Evolutionary conservation across 1,284 basidiomycete species (phyloP).

Genomic region (Lentinula novae-zelandiae): DNA sequence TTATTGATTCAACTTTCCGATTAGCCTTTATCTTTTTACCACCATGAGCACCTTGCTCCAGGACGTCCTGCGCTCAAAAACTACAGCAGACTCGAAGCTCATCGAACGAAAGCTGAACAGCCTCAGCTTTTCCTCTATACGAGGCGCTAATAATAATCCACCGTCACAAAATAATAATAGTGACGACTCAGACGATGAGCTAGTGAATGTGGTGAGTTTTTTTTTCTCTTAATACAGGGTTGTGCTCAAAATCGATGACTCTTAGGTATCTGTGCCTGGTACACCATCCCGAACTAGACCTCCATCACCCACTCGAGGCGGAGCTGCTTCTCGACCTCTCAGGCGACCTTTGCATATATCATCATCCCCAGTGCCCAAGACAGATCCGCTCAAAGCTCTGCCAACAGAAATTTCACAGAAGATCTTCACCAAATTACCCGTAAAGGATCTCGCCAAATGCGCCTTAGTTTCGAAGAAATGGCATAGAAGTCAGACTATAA

Average conservation of each 20-base stretch:
- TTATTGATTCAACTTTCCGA: not conserved
- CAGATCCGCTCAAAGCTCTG: conserved; percentile 66
- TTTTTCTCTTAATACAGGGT: not conserved
- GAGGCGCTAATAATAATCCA: not conserved
- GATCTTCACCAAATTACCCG: conserved; percentile 66
- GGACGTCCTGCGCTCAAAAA: conserved; percentile 62
- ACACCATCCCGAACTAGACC: conserved; percentile 65
- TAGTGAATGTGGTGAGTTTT: conserved; percentile 67
- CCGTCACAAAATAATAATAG: conserved; percentile 21
- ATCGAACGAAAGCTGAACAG: conserved; percentile 38
- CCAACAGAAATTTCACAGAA: conserved; percentile 79
- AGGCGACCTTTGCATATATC: conserved; percentile 38
- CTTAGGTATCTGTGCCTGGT: conserved; percentile 63
- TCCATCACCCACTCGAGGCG: conserved; percentile 54
- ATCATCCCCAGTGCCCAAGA: conserved; percentile 20
- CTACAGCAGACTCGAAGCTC: conserved; percentile 37
- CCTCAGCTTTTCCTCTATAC: conserved; percentile 22
- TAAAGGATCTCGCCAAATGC: conserved; percentile 70
- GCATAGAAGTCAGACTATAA: conserved; percentile 83
- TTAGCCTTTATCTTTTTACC: conserved; percentile 3
- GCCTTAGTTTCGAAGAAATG: conserved; percentile 82
- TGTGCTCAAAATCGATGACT: conserved; percentile 1
- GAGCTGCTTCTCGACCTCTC: conserved; percentile 36
- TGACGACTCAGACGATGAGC: conserved; percentile 67
- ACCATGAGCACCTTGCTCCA: conserved; percentile 66